Conservation (phyloP, 306 rosid species). For the Trichosanthes truncata region DNA sequence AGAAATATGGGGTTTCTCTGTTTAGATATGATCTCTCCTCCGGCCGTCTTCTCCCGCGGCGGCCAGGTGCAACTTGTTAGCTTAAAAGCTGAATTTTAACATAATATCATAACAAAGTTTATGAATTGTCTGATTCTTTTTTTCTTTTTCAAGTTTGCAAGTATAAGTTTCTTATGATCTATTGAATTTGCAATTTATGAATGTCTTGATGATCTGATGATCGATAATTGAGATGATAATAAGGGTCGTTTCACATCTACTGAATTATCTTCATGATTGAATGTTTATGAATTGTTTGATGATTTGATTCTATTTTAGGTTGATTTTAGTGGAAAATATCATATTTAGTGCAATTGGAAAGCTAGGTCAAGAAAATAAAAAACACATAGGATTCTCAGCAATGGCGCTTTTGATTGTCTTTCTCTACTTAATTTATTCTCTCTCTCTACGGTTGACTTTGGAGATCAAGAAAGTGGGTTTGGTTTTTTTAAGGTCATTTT, state of each 20-base stretch:
- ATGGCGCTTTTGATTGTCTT: not conserved
- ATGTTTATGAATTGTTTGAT: too few species aligned
- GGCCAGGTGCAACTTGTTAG: not conserved
- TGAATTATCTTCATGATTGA: too few species aligned
- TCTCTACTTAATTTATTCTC: too few species aligned
- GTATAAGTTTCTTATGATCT: too few species aligned
- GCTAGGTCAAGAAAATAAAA: not conserved
- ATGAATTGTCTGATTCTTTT: not conserved
- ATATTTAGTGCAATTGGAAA: not conserved
- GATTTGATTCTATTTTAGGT: too few species aligned
- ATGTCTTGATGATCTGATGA: too few species aligned
- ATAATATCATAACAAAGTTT: not conserved
- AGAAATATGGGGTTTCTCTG: conserved; percentile 1
- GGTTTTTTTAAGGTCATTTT: not conserved
- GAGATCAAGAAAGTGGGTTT: not conserved
- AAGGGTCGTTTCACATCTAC: too few species aligned
- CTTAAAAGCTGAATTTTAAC: not conserved
- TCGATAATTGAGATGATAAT: too few species aligned
- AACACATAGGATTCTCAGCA: not conserved
- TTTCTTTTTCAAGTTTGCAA: too few species aligned
- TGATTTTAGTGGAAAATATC: too few species aligned
- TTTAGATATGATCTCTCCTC: not conserved
- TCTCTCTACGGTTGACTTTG: conserved; percentile 3
- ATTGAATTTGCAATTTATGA: too few species aligned
- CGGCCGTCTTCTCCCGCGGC: not conserved